Evolutionary conservation across 164 flowering plant species (phyloP).

Genomic region (Sedum album): DNA sequence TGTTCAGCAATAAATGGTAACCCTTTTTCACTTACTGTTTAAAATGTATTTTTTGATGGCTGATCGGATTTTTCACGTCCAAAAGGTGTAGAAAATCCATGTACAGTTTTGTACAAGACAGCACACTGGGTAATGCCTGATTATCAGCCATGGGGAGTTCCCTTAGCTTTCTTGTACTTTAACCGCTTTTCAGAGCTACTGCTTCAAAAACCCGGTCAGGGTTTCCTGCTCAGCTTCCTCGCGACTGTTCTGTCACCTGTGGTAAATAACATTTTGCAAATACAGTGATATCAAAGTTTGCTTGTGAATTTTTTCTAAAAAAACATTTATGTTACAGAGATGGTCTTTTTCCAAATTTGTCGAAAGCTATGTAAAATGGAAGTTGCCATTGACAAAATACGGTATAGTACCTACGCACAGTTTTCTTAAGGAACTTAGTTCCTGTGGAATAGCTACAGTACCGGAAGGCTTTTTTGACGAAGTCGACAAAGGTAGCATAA

Average conservation of each 20-base stretch:
- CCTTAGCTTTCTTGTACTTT: background rate
- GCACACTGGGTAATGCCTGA: background rate
- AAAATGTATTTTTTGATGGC: background rate
- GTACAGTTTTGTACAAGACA: background rate
- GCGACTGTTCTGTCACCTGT: background rate
- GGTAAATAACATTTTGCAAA: background rate
- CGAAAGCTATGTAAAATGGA: background rate
- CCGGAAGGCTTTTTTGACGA: background rate
- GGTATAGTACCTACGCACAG: background rate
- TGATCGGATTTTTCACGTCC: too few species aligned
- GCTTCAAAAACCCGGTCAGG: background rate
- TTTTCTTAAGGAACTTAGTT: background rate
- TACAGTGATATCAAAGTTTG: background rate
- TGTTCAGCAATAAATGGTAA: slow-evolving; percentile 3
- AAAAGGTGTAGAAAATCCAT: background rate
- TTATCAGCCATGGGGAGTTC: background rate
- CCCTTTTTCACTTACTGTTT: background rate
- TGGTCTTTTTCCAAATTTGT: background rate
- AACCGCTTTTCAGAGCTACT: background rate
- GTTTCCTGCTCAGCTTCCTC: background rate
- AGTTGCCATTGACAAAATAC: background rate
- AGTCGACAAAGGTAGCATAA: background rate
- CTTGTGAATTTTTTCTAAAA: background rate
- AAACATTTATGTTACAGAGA: background rate
- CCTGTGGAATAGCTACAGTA: background rate